Base-by-base conservation (phyloP, 2,329 filamentous ascomycete genomes). In the Hortaea werneckii region DNA sequence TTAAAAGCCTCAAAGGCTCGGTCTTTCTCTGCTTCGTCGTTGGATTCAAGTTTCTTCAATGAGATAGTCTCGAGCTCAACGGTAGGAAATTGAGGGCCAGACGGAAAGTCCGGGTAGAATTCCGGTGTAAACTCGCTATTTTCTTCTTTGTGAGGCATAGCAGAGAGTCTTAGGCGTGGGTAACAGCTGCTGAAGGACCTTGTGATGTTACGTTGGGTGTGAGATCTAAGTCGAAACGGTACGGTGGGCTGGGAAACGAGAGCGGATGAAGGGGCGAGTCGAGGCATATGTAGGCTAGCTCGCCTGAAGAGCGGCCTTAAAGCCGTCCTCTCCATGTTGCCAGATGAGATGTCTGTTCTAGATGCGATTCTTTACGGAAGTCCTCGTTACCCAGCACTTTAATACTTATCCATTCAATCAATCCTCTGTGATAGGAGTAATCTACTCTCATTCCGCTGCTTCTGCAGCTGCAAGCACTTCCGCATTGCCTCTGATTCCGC, bases 1-100 rank as follows among this genome's bases (percentile, higher is more conserved):
- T 65, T 66, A 54, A 67, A 70, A 5, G 67, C 66, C 37, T 65
- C 50, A 55, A 67, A 69, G 29, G 67, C 64, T 11, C 61, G 55
- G 12, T 66, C 57, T 49, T 63, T 52, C 41, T 69, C 68, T 26
- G 52, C 54, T 8, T 43, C 3, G 43, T 70, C 62, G 10, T 55
- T 48, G 9, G 52, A 40, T n/a, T 67, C 57, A 4, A 72, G 58
- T 42, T 66, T 67, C 9, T 54, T 44, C 10, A 71, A 60, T 1
- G 67, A 69, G 29, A 72, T 66, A 41, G 61, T 63, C 39, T 58
- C 37, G 12, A 63, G 54, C 9, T 54, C 41, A 40, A 62, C 56
- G 10, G 52, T 55, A 3, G 54, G 54, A 20, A 58, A 56, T 5
- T 56, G 49, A 1, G 48, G 45, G 28, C 44, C 50, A 30, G 60